Evolutionary conservation across 257 asterid genomes (phyloP), one percentile per base, ranked within the genome.

Genomic region (Solanum lycopersicoides): DNA sequence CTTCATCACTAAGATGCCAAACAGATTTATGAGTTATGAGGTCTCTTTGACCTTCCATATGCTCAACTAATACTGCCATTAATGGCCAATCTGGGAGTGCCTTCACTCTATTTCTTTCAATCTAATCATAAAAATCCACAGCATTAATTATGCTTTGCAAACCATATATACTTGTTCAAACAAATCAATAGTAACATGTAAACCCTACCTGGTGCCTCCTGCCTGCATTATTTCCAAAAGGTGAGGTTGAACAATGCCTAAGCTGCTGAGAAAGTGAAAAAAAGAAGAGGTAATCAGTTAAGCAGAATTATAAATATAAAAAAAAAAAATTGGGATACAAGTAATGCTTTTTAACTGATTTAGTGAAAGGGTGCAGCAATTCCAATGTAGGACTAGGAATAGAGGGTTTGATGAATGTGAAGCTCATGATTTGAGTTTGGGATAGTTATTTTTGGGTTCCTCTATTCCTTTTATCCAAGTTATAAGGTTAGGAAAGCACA

Each of bases 11-110:
- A 3, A 96, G 94, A 88, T 96, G 99, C 99, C 99, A 96, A 76
- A 94, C 93, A 85, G 97, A 93, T 83, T 96, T 96, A 91, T 93
- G 96, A n/a, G 97, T 96, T 50, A 95, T 91, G 71, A 96, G 94
- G 73, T 96, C 98, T 79, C 98, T 92, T 75, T 95, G 96, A 69
- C 98, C 98, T 86, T 95, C 98, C 89, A 89, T 0, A 76, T 94
- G 98, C 89, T 95, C 99, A 83, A 96, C 97, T 86, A 96, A 84
- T 14, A 94, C 95, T 10, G 98, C 98, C 99, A 96, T 96, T 89
- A 96, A 88, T 34, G 96, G 99, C 98, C 95, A 95, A 80, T 93
- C 96, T 16, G 98, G 97, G 41, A 95, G 69, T 21, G 93, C 98
- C 6, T 93, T 93, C n/a, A 83, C 91, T 83, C 60, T 91, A 41